phyloP scores from a whole-genome alignment of 2,329 filamentous ascomycete species.

The Ascochyta lentis region DNA sequence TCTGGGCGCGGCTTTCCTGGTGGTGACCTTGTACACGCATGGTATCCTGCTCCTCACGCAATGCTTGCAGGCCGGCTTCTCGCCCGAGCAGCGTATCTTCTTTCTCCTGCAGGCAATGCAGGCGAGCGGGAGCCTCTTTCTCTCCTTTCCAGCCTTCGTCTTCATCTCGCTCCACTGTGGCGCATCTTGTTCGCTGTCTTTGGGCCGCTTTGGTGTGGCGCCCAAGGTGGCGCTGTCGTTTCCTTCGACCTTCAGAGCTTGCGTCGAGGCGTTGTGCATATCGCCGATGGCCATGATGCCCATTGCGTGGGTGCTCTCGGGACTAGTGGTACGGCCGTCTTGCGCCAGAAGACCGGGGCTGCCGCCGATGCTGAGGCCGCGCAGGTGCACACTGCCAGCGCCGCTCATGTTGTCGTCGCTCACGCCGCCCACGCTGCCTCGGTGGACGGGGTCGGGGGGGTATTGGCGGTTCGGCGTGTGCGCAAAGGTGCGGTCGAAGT shows the following conservation, averaged over 20 bases:
- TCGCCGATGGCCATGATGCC: constrained; percentile 42
- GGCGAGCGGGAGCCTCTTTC: constrained; percentile 88
- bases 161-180: constrained; percentile 61
- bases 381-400: constrained; percentile 35
- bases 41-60: constrained; percentile 90
- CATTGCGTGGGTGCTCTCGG: constrained; percentile 43
- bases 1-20: constrained; percentile 88
- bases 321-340: constrained; percentile 45
- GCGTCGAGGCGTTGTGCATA: constrained; percentile 33
- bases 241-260: constrained; percentile 36
- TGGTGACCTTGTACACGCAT: constrained; percentile 97
- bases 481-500: constrained; percentile 41
- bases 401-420: constrained; percentile 44
- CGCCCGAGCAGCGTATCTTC: constrained; percentile 96
- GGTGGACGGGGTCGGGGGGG: constrained; percentile 27
- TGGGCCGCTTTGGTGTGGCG: constrained; percentile 34
- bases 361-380: constrained; percentile 42
- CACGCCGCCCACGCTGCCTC: constrained; percentile 39
- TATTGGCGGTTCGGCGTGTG: constrained; percentile 30
- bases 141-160: constrained; percentile 84
- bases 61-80: constrained; percentile 97
- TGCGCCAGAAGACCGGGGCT: constrained; percentile 37
- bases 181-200: constrained; percentile 41
- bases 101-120: constrained; percentile 96
- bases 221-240: constrained; percentile 36